Conservation (phyloP, 257 asterid genomes). For the Nicotiana undulata region DNA sequence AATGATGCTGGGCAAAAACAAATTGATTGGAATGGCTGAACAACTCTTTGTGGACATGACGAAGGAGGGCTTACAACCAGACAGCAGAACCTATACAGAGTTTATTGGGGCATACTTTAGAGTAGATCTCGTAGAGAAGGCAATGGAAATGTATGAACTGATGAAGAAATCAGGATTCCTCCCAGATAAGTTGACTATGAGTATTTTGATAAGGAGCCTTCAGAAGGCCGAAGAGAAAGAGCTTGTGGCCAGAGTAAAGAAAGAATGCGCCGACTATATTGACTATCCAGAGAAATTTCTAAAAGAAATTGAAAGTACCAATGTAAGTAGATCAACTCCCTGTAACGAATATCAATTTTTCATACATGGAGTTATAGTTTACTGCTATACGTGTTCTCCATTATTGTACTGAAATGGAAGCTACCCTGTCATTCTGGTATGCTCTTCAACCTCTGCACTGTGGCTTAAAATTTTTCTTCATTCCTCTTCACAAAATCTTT, state of each 20-base stretch:
- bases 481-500: background rate
- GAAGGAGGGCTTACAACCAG: conserved; percentile 52
- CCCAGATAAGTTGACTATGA: conserved; percentile 59
- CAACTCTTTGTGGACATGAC: conserved; percentile 32
- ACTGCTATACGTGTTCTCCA: too few relatives aligned
- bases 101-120: conserved; percentile 65
- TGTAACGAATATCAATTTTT: too few relatives aligned
- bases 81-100: conserved; percentile 59
- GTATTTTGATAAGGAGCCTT: conserved; percentile 52
- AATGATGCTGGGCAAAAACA: conserved; percentile 47
- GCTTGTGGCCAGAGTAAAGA: conserved; percentile 35
- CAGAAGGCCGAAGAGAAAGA: conserved; percentile 50
- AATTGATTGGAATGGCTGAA: conserved; percentile 48
- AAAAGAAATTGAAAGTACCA: conserved; percentile 36
- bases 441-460: background rate
- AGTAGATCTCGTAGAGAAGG: conserved; percentile 46
- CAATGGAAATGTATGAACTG: conserved; percentile 46
- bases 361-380: too few relatives aligned
- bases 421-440: background rate
- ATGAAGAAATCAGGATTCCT: conserved; percentile 61
- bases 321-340: conserved; percentile 30
- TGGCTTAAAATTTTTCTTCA: background rate
- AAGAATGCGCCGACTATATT: conserved; percentile 47
- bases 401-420: too few relatives aligned
- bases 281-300: conserved; percentile 52